These are phyloP conservation scores for Solanum chiquidenum DNA, from an alignment of 257 asterid genomes.

Conservation along the genomic window DNA sequence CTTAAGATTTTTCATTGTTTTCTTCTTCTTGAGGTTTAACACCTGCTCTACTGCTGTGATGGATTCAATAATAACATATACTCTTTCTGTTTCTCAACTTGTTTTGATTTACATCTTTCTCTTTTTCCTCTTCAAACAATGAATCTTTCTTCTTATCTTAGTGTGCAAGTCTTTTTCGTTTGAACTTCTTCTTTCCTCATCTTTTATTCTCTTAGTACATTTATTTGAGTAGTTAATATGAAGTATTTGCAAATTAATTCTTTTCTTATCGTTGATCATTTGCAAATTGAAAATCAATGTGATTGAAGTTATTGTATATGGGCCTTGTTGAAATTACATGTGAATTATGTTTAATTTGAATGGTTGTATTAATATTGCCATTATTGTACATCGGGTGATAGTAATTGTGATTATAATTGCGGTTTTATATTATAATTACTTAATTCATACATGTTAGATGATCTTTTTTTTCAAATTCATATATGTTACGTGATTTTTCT, in stretches of 20 bases:
- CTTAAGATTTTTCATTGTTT: not conserved
- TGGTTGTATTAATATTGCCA: not conserved
- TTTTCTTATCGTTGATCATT: not conserved
- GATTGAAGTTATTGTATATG: not conserved
- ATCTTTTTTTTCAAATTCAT: not conserved
- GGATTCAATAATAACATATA: not conserved
- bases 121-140: not conserved
- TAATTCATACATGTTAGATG: not conserved
- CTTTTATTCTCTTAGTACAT: not conserved
- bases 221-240: not conserved
- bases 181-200: not conserved
- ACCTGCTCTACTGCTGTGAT: not conserved
- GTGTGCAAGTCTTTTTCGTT: not conserved
- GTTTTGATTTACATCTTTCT: not conserved
- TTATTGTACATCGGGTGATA: not conserved
- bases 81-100: not conserved
- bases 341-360: not conserved
- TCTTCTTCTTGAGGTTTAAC: not conserved
- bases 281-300: not conserved
- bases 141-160: not conserved
- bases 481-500: not conserved
- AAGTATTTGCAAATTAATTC: not conserved
- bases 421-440: not conserved
- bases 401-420: not conserved
- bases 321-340: not conserved